Evolutionary conservation across 768 basidiomycete genomes (phyloP).

Genomic region (Krasilnikovozyma curviuscula): DNA sequence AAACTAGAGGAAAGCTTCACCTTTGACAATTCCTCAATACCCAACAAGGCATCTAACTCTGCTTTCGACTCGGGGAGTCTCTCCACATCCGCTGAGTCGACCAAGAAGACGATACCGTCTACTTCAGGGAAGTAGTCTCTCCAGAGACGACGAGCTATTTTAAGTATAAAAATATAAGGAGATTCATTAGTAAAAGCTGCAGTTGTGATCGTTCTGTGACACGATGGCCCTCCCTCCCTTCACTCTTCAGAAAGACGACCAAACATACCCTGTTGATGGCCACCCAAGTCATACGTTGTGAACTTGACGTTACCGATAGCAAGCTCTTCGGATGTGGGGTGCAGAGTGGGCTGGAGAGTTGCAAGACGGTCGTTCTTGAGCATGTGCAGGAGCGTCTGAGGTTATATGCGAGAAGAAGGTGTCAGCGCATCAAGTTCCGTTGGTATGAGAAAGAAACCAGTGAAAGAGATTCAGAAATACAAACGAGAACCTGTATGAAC

Average conservation of each 20-base stretch:
- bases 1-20: not conserved
- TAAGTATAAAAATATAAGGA: not conserved
- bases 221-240: too few relatives aligned
- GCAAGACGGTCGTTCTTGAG: slow-evolving; percentile 97
- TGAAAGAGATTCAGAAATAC: too few relatives aligned
- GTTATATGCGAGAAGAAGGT: not conserved
- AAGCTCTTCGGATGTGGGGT: slow-evolving; percentile 95
- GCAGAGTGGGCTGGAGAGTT: slow-evolving; percentile 90
- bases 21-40: slow-evolving; percentile 83
- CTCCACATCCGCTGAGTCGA: slow-evolving; percentile 92
- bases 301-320: slow-evolving; percentile 98
- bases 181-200: not conserved
- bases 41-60: slow-evolving; percentile 85
- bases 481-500: too few relatives aligned
- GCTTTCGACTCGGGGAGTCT: slow-evolving; percentile 92
- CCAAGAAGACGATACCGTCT: slow-evolving; percentile 93
- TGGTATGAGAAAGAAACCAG: not conserved
- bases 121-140: slow-evolving; percentile 99
- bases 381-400: slow-evolving; percentile 89
- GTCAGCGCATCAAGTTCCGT: not conserved
- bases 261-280: slow-evolving; percentile 71
- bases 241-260: not conserved
- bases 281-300: slow-evolving; percentile 94
- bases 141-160: slow-evolving; percentile 83
- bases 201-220: not conserved